Percentiles rank a stretch among this genome's conserved stretches.
These are phyloP conservation scores for Cryptococcus jaspeensis DNA, from an alignment of 1,284 basidiomycete species.

Conservation along the genomic window DNA sequence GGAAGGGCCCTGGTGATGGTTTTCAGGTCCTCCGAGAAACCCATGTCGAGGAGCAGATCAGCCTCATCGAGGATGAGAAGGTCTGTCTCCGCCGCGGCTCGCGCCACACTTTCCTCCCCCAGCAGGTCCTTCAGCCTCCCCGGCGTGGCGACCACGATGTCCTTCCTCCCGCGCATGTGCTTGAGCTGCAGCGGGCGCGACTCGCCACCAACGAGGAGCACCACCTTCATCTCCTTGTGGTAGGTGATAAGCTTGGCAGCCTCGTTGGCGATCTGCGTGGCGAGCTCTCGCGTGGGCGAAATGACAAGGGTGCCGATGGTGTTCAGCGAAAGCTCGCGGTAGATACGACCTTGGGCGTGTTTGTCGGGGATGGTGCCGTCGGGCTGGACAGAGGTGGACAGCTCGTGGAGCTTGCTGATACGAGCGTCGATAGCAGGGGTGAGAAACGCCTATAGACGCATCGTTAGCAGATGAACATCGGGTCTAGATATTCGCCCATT, in stretches of 20 bases:
- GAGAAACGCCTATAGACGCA: conserved; percentile 63
- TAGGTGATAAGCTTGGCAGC: conserved; percentile 68
- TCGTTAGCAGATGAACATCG: background rate
- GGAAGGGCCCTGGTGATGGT: conserved; percentile 72
- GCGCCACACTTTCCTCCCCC: conserved; percentile 60
- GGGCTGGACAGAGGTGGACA: conserved; percentile 20
- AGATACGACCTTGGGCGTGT: conserved; percentile 26
- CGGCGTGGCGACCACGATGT: conserved; percentile 90
- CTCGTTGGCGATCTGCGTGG: conserved; percentile 89
- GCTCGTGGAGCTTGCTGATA: conserved; percentile 46
- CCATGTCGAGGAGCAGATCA: conserved; percentile 93
- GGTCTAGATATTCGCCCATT: background rate
- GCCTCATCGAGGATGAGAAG: conserved; percentile 89
- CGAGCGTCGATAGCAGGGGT: conserved; percentile 82
- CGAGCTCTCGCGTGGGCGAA: conserved; percentile 91
- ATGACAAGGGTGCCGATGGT: conserved; percentile 78
- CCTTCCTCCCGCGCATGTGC: conserved; percentile 67
- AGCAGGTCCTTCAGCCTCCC: conserved; percentile 84
- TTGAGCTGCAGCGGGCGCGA: conserved; percentile 66
- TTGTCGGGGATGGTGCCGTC: conserved; percentile 24
- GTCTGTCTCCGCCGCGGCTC: conserved; percentile 60
- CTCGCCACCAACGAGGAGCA: conserved; percentile 77
- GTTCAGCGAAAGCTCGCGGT: conserved; percentile 52
- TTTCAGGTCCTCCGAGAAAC: conserved; percentile 87
- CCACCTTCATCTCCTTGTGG: conserved; percentile 67